Conservation (phyloP, 331 rosid genomes). For the Erythrophleum ivorense region DNA sequence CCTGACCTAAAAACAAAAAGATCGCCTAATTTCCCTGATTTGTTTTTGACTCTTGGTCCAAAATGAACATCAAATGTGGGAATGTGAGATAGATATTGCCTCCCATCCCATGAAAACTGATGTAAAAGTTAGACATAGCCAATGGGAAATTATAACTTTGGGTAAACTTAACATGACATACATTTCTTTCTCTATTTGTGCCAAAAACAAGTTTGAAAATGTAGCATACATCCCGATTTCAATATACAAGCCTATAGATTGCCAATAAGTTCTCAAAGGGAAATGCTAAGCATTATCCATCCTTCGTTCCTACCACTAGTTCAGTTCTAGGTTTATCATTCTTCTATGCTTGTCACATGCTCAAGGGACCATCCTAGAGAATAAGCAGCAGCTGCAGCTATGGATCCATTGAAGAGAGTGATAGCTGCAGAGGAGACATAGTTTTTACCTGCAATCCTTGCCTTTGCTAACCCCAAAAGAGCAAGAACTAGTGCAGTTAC, state of each 20-base stretch:
- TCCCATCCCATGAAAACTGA: too few relatives aligned
- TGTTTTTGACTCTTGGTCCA: too few relatives aligned
- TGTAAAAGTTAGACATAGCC: not conserved
- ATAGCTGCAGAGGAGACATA: constrained; percentile 43
- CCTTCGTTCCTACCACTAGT: not conserved
- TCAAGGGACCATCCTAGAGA: constrained; percentile 56
- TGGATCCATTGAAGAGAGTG: constrained; percentile 53
- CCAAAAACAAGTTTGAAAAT: not conserved
- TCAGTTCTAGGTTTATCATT: constrained; percentile 28
- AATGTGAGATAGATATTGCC: too few relatives aligned
- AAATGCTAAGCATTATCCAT: not conserved
- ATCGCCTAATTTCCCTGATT: too few relatives aligned
- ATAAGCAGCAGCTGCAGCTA: constrained; percentile 65
- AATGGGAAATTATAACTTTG: too few relatives aligned
- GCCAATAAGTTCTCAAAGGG: not conserved
- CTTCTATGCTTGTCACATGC: constrained; percentile 48
- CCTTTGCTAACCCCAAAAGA: constrained; percentile 61
- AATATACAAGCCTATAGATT: not conserved
- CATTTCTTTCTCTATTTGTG: not conserved
- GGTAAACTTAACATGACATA: not conserved
- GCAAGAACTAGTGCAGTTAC: constrained; percentile 56
- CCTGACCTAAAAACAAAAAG: too few relatives aligned
- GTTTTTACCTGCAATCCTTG: constrained; percentile 54
- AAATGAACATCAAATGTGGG: too few relatives aligned
- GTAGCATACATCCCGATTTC: not conserved